Evolutionary conservation across 352 stramenopile genomes (phyloP), one percentile per base, ranked within the genome.

Genomic region (Lagenidium sp.): DNA sequence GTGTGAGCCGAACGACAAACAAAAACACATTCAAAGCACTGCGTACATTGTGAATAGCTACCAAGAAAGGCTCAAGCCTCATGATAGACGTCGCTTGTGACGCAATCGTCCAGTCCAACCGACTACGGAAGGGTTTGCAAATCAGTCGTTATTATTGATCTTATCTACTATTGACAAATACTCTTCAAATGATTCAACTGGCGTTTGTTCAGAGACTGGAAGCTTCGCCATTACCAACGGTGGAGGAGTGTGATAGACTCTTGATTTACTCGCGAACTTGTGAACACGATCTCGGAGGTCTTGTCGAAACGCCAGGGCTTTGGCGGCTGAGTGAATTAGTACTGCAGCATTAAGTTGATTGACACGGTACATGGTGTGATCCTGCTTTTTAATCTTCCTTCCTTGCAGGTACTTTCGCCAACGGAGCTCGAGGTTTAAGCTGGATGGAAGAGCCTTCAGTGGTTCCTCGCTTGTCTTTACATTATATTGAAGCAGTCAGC

Each of bases 351-450:
- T 53, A 32, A 84, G 78, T 12, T 82, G 68, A 43, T 82, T 82
- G 30, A 82, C 40, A 7, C 68, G 63, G 32, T 71, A 57, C 29
- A 71, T 36, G 0, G 68, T 72, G 31, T 71, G 40, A 19, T 84
- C 68, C 26, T 68, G 61, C 31, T 71, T 80, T 28, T 59, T 62
- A 21, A 84, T 68, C 25, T 80, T 84, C 12, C 71, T 51, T n/a
- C 39, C 41, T 0, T 47, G 13, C 29, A 82, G 41, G 25, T 76
- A 80, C 28, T 82, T 82, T 7, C 56, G 57, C 71, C 71, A 84
- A 22, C 56, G 63, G 30, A 76, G 63, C 31, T 82, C 66, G n/a
- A 84, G 29, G 30, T 84, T 80, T 20, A 84, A 37, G 0, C 60
- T 61, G 15, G 63, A 47, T 4, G 65, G 68, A 4, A 85, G 19